A percentile compares a stretch with the other conserved stretches of the same genome.
Conservation (phyloP, 108 stramenopile genomes). For the Pseudonitzschia multistriata region DNA sequence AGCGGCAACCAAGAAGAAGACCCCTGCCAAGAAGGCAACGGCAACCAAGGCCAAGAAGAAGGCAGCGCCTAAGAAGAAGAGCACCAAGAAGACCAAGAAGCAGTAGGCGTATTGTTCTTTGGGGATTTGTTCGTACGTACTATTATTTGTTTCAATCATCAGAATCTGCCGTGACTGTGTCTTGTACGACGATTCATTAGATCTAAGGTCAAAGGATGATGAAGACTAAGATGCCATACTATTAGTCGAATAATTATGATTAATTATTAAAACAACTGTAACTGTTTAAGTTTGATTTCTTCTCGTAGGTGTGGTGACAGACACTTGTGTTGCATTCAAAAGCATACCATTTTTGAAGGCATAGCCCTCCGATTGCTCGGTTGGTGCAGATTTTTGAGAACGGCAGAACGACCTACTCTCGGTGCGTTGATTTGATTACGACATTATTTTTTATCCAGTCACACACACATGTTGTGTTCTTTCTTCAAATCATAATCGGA, state of each 20-base stretch:
- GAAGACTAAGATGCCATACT: neutral
- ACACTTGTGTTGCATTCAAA: no score
- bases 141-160: neutral
- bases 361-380: no score
- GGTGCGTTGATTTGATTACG: neutral
- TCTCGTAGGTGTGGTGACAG: no score
- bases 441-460: neutral
- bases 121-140: neutral
- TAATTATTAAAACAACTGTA: neutral
- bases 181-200: neutral
- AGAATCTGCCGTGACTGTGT: neutral
- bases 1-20: neutral
- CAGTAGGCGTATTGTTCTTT: neutral
- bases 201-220: neutral
- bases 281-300: neutral
- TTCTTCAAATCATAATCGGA: neutral
- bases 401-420: neutral
- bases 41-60: neutral
- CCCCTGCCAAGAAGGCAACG: neutral
- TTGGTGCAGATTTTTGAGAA: no score
- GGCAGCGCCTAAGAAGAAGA: slow-evolving; percentile 20
- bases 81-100: slow-evolving; percentile 22
- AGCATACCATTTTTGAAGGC: no score
- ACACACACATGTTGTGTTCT: neutral
- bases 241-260: neutral